These are phyloP conservation scores for Castanospermum australe DNA, from an alignment of 306 rosid species.

Conservation along the genomic window DNA sequence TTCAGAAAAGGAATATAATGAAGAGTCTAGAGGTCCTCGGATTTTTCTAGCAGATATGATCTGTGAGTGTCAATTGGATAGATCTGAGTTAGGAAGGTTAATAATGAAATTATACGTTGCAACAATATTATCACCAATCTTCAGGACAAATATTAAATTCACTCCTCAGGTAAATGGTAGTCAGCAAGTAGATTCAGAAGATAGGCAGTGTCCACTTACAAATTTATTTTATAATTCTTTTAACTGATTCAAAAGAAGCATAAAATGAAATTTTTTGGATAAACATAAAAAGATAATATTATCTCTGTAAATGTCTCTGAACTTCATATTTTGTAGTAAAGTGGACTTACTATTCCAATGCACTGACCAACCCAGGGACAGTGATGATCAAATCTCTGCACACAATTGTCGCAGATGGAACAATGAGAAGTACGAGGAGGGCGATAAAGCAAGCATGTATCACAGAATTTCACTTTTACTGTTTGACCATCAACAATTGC, in stretches of 20 bases:
- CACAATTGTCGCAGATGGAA: slow-evolving; percentile 96
- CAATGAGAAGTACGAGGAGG: slow-evolving; percentile 98
- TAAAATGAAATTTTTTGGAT: not conserved
- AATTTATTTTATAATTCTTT: not conserved
- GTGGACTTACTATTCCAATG: slow-evolving; percentile 82
- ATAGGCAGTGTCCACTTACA: not conserved
- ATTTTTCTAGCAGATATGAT: not conserved
- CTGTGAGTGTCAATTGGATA: not conserved
- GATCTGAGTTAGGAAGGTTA: not conserved
- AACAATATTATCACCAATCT: not conserved
- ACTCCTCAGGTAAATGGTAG: not conserved
- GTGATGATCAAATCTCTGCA: slow-evolving; percentile 97
- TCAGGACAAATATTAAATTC: not conserved
- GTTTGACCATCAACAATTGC: slow-evolving; percentile 68
- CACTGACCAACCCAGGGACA: slow-evolving; percentile 99
- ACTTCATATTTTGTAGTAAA: not conserved
- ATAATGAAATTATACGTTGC: not conserved
- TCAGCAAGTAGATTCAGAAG: slow-evolving; percentile 3
- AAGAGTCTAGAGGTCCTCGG: not conserved
- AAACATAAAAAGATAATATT: not conserved
- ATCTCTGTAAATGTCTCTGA: not conserved
- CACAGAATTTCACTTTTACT: slow-evolving; percentile 92
- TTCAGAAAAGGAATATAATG: not conserved
- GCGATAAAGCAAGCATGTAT: slow-evolving; percentile 92
- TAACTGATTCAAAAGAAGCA: slow-evolving; percentile 21